These are phyloP conservation scores for Boletus sensibilis DNA, from an alignment of 768 basidiomycete genomes.

Conservation along the genomic window DNA sequence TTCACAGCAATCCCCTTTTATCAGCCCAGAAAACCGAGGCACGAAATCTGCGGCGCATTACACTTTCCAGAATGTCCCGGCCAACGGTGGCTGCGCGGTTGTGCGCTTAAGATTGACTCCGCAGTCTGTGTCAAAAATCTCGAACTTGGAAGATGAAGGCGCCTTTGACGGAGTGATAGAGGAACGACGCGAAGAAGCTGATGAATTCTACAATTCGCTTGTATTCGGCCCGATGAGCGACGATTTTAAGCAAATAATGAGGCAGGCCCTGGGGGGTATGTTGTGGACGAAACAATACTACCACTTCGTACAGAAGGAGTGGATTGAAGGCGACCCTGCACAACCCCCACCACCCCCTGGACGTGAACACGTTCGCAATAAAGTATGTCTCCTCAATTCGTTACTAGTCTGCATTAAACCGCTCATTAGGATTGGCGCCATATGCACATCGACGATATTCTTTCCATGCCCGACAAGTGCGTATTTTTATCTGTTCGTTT, in stretches of 20 bases:
- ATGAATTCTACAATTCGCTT: conserved; percentile 89
- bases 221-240: conserved; percentile 84
- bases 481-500: conserved; percentile 16
- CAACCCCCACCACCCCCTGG: conserved; percentile 94
- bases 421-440: conserved; percentile 84
- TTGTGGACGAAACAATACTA: conserved; percentile 99
- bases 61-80: conserved; percentile 80
- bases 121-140: conserved; percentile 66
- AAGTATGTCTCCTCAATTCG: conserved; percentile 42
- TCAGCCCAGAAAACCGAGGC: conserved; percentile 84
- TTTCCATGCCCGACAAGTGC: conserved; percentile 99
- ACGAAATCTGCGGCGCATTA: conserved; percentile 97
- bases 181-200: conserved; percentile 87
- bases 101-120: conserved; percentile 93
- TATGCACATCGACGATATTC: conserved; percentile 90
- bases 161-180: conserved; percentile 88
- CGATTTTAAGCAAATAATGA: conserved; percentile 93
- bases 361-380: conserved; percentile 81
- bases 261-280: conserved; percentile 96
- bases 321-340: conserved; percentile 93
- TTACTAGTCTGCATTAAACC: not conserved
- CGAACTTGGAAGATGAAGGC: conserved; percentile 82
- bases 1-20: conserved; percentile 41
- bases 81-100: conserved; percentile 90
- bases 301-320: conserved; percentile 93